phyloP scores from a whole-genome alignment of 345 rosid genomes.

The Salix viminalis region DNA sequence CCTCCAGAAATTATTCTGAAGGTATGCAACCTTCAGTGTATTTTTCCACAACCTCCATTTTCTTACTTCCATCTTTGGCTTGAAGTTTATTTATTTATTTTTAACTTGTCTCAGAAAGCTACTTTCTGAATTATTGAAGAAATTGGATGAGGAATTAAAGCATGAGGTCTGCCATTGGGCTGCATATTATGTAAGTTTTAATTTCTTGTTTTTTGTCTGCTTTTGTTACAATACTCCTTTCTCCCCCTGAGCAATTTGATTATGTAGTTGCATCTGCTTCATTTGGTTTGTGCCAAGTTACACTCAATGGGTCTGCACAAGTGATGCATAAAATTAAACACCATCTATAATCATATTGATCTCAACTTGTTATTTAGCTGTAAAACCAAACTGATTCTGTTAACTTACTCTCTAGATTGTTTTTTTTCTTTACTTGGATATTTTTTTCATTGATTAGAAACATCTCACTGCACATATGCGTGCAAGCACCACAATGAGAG shows the following conservation, averaged over 20 bases:
- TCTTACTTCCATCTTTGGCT: not conserved
- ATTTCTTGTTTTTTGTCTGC: not conserved
- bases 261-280: not conserved
- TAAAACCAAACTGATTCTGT: not conserved
- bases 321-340: not conserved
- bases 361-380: too few species aligned
- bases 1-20: conserved; percentile 84
- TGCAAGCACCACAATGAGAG: not conserved
- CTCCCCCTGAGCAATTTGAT: not conserved
- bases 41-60: not conserved
- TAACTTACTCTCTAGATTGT: not conserved
- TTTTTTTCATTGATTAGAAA: not conserved
- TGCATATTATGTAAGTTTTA: conserved; percentile 75
- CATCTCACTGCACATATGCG: not conserved
- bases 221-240: conserved; percentile 4
- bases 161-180: conserved; percentile 97
- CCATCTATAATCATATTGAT: not conserved
- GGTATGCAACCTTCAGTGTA: conserved; percentile 33
- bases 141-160: conserved; percentile 84
- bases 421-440: not conserved
- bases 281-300: not conserved
- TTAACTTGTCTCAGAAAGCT: conserved; percentile 51
- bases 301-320: not conserved
- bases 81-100: conserved; percentile 9
- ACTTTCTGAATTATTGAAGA: conserved; percentile 74